A percentile compares a stretch with the other conserved stretches of the same genome.
Conservation (phyloP, 1,139 yeast genomes). For the Blastobotrys persicus region DNA sequence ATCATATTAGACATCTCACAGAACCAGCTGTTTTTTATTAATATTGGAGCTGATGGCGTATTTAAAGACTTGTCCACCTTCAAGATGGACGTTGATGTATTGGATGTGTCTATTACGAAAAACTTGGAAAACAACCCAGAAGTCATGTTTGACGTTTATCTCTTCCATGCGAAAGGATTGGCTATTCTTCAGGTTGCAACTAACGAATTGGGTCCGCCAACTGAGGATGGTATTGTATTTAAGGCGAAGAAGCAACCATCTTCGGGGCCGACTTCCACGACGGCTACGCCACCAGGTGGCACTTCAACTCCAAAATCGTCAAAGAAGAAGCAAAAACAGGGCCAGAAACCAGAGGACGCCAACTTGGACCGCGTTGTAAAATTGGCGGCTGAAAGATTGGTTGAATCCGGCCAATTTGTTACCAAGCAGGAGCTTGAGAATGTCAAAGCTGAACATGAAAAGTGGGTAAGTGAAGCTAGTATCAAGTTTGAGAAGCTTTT, state of each 20-base stretch:
- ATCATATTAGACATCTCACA: conserved; percentile 17
- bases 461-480: conserved; percentile 6
- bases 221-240: conserved; percentile 13
- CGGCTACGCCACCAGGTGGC: background rate
- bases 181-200: conserved; percentile 18
- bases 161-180: conserved; percentile 26
- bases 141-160: conserved; percentile 24
- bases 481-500: conserved; percentile 10
- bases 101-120: conserved; percentile 21
- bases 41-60: conserved; percentile 8
- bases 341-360: conserved; percentile 5
- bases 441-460: conserved; percentile 9
- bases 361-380: conserved; percentile 12
- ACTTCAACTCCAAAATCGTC: background rate
- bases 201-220: conserved; percentile 5
- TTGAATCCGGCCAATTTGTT: conserved; percentile 25
- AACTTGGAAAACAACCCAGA: conserved; percentile 20
- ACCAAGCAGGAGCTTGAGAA: conserved; percentile 19
- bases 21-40: conserved; percentile 15
- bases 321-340: conserved; percentile 4
- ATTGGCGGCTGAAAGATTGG: conserved; percentile 11
- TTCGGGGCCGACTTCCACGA: background rate
- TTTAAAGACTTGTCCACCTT: conserved; percentile 1
- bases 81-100: conserved; percentile 15
- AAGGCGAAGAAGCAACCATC: background rate